Percentiles rank a stretch among this genome's conserved stretches.
Conservation (phyloP, 441 rosid species). For the Gossypium schwendimanii region DNA sequence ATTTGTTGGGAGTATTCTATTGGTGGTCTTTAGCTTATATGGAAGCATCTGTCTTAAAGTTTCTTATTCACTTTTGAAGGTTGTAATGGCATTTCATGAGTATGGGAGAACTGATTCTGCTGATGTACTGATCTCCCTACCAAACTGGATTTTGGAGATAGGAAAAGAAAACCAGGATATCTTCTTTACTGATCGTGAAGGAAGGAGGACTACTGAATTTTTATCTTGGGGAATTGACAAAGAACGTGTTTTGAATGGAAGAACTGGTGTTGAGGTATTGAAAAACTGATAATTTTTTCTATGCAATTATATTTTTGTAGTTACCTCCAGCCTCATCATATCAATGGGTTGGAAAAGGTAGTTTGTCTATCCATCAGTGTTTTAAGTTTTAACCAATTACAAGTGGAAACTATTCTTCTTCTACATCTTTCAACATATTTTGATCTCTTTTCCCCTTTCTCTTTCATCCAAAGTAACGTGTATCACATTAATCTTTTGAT, state of each 20-base stretch:
- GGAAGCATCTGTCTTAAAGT: neutral
- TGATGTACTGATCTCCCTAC: constrained; percentile 40
- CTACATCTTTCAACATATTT: neutral
- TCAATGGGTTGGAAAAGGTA: neutral
- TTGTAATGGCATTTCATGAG: constrained; percentile 76
- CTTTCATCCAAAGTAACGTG: neutral
- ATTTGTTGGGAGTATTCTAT: neutral
- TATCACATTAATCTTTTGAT: neutral
- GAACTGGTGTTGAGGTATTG: constrained; percentile 68
- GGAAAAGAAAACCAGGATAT: constrained; percentile 66
- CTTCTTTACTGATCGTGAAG: constrained; percentile 65
- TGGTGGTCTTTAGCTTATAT: neutral
- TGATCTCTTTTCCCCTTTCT: neutral
- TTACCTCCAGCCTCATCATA: neutral
- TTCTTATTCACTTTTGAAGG: constrained; percentile 41
- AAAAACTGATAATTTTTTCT: neutral
- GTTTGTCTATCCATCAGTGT: neutral
- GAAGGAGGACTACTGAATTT: constrained; percentile 58
- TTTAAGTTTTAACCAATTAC: neutral
- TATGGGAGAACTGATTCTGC: constrained; percentile 47
- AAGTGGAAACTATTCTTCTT: neutral
- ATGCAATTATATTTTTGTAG: neutral
- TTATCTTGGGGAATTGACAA: constrained; percentile 67
- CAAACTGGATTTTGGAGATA: constrained; percentile 66
- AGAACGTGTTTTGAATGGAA: constrained; percentile 62